Conservation (phyloP, 495 filamentous ascomycete genomes). For the Talaromyces ruber region DNA sequence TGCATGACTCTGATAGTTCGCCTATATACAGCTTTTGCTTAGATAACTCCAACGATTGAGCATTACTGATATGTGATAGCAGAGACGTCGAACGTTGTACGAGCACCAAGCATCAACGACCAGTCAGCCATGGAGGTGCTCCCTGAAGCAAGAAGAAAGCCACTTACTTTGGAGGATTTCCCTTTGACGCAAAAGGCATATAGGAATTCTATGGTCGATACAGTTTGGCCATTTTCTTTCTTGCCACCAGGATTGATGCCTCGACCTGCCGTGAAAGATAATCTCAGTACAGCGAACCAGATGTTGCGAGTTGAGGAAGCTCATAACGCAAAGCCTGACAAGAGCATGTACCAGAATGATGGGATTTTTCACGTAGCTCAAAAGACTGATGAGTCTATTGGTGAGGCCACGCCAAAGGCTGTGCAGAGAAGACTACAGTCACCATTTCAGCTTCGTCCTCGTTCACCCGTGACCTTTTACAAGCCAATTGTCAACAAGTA, state of each 20-base stretch:
- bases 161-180: not conserved
- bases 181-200: not conserved
- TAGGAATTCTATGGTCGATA: not conserved
- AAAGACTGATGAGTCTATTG: not conserved
- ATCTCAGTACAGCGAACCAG: not conserved
- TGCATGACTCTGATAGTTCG: not conserved
- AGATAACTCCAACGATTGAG: not conserved
- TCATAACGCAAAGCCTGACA: not conserved
- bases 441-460: not conserved
- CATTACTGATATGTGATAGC: not conserved
- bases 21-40: not conserved
- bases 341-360: not conserved
- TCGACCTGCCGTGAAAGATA: not conserved
- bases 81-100: not conserved
- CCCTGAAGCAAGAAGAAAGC: not conserved
- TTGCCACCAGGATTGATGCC: not conserved
- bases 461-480: not conserved
- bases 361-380: not conserved
- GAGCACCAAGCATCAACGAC: not conserved
- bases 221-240: not conserved
- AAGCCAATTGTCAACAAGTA: conserved; percentile 4
- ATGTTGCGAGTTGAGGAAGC: not conserved
- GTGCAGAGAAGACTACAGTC: not conserved
- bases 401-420: not conserved
- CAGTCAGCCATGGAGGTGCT: not conserved